phyloP scores from a whole-genome alignment of 1,284 basidiomycete genomes.

The Porodaedalea pini region DNA sequence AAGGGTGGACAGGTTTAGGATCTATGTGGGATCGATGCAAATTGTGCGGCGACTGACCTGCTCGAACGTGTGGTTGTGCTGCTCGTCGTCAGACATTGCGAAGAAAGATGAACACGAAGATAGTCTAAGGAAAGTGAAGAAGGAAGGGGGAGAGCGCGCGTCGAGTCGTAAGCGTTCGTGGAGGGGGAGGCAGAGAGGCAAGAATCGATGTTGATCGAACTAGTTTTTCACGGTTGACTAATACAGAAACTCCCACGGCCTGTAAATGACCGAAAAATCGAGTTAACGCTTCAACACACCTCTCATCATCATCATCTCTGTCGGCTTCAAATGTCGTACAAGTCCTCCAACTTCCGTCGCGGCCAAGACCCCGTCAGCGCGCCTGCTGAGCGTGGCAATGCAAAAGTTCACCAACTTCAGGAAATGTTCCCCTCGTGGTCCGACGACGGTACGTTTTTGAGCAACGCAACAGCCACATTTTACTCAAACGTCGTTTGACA shows the following conservation, averaged over 20 bases:
- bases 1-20: not conserved
- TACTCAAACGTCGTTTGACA: constrained; percentile 31
- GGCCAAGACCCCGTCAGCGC: not conserved
- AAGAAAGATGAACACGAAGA: constrained; percentile 13
- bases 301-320: not conserved
- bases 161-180: not conserved
- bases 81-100: constrained; percentile 24
- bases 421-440: constrained; percentile 79
- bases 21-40: constrained; percentile 10
- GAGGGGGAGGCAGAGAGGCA: not conserved
- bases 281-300: not conserved
- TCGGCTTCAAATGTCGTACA: constrained; percentile 19
- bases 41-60: not conserved
- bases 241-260: not conserved
- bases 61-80: constrained; percentile 21
- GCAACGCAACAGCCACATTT: constrained; percentile 25
- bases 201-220: not conserved
- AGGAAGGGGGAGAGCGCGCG: not conserved
- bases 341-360: constrained; percentile 18
- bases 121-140: constrained; percentile 17
- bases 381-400: constrained; percentile 40
- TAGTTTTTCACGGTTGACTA: not conserved
- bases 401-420: constrained; percentile 59
- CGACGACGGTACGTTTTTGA: constrained; percentile 57
- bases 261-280: not conserved